Conservation (phyloP, 148 eudicot species). For the Hydrangea macrophylla region DNA sequence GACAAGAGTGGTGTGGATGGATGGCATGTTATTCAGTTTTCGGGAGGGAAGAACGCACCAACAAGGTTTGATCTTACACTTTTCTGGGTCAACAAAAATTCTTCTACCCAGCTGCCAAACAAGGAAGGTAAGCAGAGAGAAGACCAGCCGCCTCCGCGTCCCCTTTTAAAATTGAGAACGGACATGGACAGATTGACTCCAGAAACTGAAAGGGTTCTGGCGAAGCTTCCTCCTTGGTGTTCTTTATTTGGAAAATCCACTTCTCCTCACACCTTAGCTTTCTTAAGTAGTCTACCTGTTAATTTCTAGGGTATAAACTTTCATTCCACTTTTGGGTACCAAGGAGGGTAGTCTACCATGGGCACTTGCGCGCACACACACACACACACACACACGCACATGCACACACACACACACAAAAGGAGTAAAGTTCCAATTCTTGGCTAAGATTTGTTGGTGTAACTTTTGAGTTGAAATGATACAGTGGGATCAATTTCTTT, state of each 20-base stretch:
- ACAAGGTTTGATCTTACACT: constrained; percentile 65
- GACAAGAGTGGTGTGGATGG: constrained; percentile 51
- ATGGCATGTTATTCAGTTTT: constrained; percentile 86
- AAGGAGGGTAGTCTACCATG: too few relatives aligned
- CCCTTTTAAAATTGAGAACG: constrained; percentile 71
- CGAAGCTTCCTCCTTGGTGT: constrained; percentile 93
- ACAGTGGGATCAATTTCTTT: too few relatives aligned
- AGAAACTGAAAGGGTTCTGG: constrained; percentile 38
- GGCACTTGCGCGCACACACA: not conserved
- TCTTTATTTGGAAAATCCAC: constrained; percentile 87
- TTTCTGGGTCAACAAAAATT: constrained; percentile 50
- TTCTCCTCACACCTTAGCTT: constrained; percentile 70
- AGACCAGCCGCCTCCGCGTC: constrained; percentile 27
- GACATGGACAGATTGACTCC: constrained; percentile 78
- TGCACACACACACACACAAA: not conserved
- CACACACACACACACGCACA: not conserved
- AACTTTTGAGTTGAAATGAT: too few relatives aligned
- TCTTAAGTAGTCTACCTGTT: constrained; percentile 58
- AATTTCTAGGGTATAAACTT: constrained; percentile 24
- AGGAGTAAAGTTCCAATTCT: too few relatives aligned
- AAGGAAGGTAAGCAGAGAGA: constrained; percentile 1
- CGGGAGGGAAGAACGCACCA: constrained; percentile 86
- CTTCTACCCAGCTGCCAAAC: constrained; percentile 21
- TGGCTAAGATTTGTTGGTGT: too few relatives aligned
- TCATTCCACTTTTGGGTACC: not conserved